Evolutionary conservation across 1,284 basidiomycete species (phyloP).

Genomic region (Austroboletus novae-zelandiae): DNA sequence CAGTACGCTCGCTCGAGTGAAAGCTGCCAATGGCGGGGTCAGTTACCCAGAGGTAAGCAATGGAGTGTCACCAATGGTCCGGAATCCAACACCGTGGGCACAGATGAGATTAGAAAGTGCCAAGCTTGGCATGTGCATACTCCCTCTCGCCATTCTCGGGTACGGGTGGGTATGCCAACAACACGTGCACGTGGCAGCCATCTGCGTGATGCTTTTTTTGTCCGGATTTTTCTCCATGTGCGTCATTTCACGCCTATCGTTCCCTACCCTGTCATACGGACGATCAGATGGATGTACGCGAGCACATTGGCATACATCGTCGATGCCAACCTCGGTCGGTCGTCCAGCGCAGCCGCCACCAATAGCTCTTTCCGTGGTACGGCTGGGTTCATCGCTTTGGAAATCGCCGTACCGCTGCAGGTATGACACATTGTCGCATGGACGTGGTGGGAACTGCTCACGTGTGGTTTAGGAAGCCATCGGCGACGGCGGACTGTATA

Average conservation of each 20-base stretch:
- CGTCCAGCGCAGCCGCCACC: constrained; percentile 66
- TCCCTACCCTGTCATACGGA: no score
- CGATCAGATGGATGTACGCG: constrained; percentile 53
- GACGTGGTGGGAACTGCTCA: not conserved
- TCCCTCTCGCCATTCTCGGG: constrained; percentile 60
- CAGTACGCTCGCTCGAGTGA: constrained; percentile 54
- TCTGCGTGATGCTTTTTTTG: constrained; percentile 64
- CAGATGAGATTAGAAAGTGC: constrained; percentile 79
- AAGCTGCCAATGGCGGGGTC: constrained; percentile 60
- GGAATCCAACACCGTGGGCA: not conserved
- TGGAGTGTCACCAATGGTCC: not conserved
- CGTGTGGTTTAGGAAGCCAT: constrained; percentile 41
- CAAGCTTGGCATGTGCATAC: constrained; percentile 48
- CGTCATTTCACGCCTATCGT: constrained; percentile 19
- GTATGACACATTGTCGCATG: not conserved
- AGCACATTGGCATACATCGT: constrained; percentile 75
- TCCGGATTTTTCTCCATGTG: constrained; percentile 74
- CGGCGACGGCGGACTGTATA: constrained; percentile 65
- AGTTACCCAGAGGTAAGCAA: constrained; percentile 62
- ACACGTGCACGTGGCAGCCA: constrained; percentile 60
- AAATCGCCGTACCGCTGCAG: constrained; percentile 52
- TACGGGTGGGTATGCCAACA: constrained; percentile 79
- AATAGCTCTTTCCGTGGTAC: constrained; percentile 72
- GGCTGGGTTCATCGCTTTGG: constrained; percentile 66
- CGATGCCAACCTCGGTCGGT: constrained; percentile 74